phyloP scores from a whole-genome alignment of 208 protist genomes.

The Leishmania turanica region DNA sequence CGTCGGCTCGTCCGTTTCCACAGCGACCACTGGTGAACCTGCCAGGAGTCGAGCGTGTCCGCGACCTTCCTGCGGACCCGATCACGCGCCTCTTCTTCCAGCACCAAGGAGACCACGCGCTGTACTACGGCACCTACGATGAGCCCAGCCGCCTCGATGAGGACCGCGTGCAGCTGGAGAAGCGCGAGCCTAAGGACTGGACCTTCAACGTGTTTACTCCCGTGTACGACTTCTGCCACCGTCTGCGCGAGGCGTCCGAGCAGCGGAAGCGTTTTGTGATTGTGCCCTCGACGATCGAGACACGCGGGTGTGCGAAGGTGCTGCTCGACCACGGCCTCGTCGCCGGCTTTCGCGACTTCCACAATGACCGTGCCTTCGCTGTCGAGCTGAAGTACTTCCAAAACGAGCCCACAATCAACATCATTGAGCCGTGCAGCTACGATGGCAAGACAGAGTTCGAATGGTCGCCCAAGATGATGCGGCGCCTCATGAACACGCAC shows the following conservation, averaged over 20 bases:
- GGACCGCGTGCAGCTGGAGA: conserved; percentile 88
- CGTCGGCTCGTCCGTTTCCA: conserved; percentile 31
- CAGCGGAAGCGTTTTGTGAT: conserved; percentile 91
- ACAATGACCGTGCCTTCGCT: conserved; percentile 91
- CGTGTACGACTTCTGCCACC: conserved; percentile 91
- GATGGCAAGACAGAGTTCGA: conserved; percentile 91
- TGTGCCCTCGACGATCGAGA: conserved; percentile 88
- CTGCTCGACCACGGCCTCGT: conserved; percentile 90
- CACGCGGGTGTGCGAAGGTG: conserved; percentile 85
- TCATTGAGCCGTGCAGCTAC: conserved; percentile 89
- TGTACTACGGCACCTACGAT: conserved; percentile 92
- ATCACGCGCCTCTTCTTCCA: conserved; percentile 94
- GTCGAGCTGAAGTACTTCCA: conserved; percentile 94
- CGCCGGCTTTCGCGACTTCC: conserved; percentile 90
- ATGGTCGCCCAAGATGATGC: conserved; percentile 94
- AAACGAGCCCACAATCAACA: conserved; percentile 83
- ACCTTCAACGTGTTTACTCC: conserved; percentile 80
- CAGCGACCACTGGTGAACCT: conserved; percentile 72
- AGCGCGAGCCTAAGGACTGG: conserved; percentile 72
- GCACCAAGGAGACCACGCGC: conserved; percentile 90
- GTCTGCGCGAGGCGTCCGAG: conserved; percentile 84
- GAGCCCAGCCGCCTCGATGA: conserved; percentile 68
- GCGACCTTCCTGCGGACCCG: conserved; percentile 88
- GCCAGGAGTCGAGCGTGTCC: conserved; percentile 79
- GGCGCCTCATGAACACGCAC: conserved; percentile 80